Evolutionary conservation across 257 asterid genomes (phyloP), one percentile per base, ranked within the genome.

Genomic region (Solanum gracilifrons): DNA sequence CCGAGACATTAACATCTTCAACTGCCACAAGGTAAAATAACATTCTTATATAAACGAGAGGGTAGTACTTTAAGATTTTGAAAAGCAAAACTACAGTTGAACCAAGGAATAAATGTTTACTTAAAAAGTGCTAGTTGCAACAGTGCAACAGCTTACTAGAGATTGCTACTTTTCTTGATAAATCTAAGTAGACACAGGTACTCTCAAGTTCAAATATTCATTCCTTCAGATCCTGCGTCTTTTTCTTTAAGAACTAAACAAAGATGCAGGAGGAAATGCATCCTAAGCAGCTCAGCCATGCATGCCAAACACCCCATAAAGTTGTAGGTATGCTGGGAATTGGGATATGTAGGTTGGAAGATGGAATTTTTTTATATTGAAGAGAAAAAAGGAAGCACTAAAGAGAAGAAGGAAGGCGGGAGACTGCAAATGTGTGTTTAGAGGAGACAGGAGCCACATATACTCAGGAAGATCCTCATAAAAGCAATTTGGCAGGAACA

Each of bases 1-100:
- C 93, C 9, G 93, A 89, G 51, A 72, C 90, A 83, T 85, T 92
- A 87, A 58, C 89, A 90, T 92, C 92, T 89, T 93, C 93, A 88
- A 82, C 99, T 94, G 96, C 89, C 94, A 90, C 80, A 89, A 85
- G 51, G 84, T 82, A 85, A 83, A 60, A 64, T 15, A 33, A 43
- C 85, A 16, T 79, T 79, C 85, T 79, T 79, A 27, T 16, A 79
- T 15, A 79, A 43, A 43, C 20, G 51, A 43, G 64, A 48, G 85
- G 68, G 66, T 51, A 82, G 85, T 48, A 82, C 68, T 46, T 48
- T 48, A 82, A 82, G 33, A 82, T 36, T 27, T 82, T 82, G 43
- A 82, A 46, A 18, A 51, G 35, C 20, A 82, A 31, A 82, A 82
- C 41, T 31, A 31, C 85, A 16, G 85, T 82, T 29, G 69, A 18